phyloP scores from a whole-genome alignment of 2,329 filamentous ascomycete species.

The Hymenoscyphus scutula region DNA sequence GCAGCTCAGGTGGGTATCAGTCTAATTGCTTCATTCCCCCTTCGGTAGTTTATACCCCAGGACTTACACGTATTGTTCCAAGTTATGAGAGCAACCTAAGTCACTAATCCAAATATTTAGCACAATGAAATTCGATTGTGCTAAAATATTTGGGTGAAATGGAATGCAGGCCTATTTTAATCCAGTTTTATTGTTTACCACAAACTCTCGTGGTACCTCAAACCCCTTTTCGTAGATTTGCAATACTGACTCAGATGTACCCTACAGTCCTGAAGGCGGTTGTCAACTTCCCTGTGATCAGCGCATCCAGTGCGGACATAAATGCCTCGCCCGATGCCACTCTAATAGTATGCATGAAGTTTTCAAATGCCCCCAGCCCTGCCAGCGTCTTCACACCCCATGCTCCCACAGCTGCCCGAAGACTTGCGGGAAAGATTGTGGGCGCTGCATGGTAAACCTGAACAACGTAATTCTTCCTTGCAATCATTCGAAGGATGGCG shows the following conservation, averaged over 20 bases:
- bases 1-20: background rate
- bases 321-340: constrained; percentile 47
- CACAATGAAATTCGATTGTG: too few relatives aligned
- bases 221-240: too few relatives aligned
- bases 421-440: constrained; percentile 45
- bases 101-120: too few relatives aligned
- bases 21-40: too few relatives aligned
- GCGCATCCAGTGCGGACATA: constrained; percentile 45
- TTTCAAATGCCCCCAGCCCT: constrained; percentile 46
- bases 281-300: constrained; percentile 31
- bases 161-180: too few relatives aligned
- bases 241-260: too few relatives aligned
- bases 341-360: constrained; percentile 46
- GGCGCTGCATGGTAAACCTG: constrained; percentile 38
- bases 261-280: constrained; percentile 11
- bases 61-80: too few relatives aligned
- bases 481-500: constrained; percentile 39
- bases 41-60: too few relatives aligned
- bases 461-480: constrained; percentile 38
- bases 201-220: too few relatives aligned
- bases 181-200: too few relatives aligned
- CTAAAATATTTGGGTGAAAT: too few relatives aligned
- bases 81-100: too few relatives aligned
- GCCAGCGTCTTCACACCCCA: constrained; percentile 41
- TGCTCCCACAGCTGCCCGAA: constrained; percentile 47